Conservation (phyloP, 495 filamentous ascomycete species). For the Aspergillus incahuasiensis region DNA sequence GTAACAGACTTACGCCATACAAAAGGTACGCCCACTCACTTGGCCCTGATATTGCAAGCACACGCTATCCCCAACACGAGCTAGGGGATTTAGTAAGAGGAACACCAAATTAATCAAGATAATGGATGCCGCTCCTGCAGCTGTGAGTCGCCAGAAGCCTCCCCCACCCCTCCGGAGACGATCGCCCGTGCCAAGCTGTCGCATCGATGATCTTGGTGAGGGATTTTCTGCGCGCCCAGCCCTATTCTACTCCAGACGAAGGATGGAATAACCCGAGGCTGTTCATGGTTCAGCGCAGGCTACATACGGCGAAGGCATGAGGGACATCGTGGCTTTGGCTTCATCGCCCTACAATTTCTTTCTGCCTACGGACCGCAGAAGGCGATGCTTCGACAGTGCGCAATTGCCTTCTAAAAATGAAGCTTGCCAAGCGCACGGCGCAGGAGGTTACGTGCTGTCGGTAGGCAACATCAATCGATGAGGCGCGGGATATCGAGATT, state of each 20-base stretch:
- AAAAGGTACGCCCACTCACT: conserved; percentile 9
- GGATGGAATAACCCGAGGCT: background rate
- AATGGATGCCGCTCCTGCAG: background rate
- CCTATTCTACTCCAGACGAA: background rate
- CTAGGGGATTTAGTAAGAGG: background rate
- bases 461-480: background rate
- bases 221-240: conserved; percentile 22
- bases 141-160: conserved; percentile 9
- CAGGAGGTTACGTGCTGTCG: background rate
- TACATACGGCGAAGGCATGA: background rate
- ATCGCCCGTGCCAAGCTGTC: conserved; percentile 31
- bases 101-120: conserved; percentile 1
- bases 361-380: background rate
- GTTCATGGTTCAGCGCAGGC: background rate
- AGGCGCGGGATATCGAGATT: background rate
- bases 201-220: conserved; percentile 30
- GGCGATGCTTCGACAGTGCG: background rate
- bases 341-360: background rate
- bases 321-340: background rate
- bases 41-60: background rate
- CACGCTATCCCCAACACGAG: background rate
- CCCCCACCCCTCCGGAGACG: conserved; percentile 14
- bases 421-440: background rate
- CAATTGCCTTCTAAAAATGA: background rate
- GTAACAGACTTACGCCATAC: background rate